Evolutionary conservation across 1,284 basidiomycete species (phyloP), one percentile per base, ranked within the genome.

Genomic region (Paramarasmius palmivorus): DNA sequence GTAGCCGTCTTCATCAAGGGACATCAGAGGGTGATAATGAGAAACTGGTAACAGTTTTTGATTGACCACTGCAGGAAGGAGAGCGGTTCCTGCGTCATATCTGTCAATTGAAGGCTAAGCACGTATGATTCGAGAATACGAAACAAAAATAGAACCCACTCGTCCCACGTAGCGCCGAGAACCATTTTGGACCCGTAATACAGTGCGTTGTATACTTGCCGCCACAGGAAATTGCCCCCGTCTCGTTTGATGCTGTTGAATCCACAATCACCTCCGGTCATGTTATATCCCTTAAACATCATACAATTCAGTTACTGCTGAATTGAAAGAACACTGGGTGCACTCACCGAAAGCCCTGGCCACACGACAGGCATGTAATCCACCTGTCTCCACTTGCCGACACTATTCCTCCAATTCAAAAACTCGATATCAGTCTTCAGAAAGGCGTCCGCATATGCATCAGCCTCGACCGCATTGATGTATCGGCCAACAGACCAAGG

Each of bases 131-230:
- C 48, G 15, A 35, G 44, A 53, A 10, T 39, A 79, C 84, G 65
- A 55, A 32, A 32, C 6, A 32, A 32, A 32, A 32, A 32, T 32
- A 32, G 29, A 32, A 32, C 29, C 29, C 29, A 89, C 86, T 90
- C 88, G 59, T 91, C 89, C 88, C 88, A 90, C 86, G 90, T 90
- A 7, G 87, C 87, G 22, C 84, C 86, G 58, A 89, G 90, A 46
- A 90, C 76, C 2, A 72, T 84, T 17, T 79, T 74, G n/a, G 81
- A 83, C 8, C 85, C 85, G 40, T 76, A 75, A 40, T 76, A 71
- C 22, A 75, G 75, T 9, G 79, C 83, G 59, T 89, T 85, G 68
- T 74, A 81, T 2, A 91, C 69, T 61, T 91, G 88, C 54, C 80
- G 73, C 89, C 88, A 91, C 46, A 91, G 65, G 65, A 90, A 90